A percentile compares a stretch with the other conserved stretches of the same genome.
Conservation (phyloP, 257 asterid species). For the Avicennia marina region DNA sequence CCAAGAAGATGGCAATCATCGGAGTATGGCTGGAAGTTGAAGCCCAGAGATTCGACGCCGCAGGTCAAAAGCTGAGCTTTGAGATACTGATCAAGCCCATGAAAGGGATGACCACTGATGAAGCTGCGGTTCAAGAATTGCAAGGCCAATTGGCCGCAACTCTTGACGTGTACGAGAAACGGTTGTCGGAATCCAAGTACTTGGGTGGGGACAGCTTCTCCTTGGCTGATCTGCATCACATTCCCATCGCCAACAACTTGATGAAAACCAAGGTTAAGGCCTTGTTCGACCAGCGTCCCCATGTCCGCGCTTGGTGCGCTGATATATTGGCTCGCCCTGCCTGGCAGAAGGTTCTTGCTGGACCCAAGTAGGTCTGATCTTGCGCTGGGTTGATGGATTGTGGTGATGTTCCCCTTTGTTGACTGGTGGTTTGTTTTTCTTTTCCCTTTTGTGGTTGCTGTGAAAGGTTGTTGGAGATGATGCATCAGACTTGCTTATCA, state of each 20-base stretch:
- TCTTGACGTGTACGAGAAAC: conserved; percentile 27
- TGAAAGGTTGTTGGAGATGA: no score
- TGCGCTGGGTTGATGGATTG: no score
- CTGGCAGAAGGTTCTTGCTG: not conserved
- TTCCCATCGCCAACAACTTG: not conserved
- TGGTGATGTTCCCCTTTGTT: no score
- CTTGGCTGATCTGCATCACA: conserved; percentile 6
- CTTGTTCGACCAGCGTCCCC: not conserved
- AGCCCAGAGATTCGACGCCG: not conserved
- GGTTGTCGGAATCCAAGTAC: conserved; percentile 20
- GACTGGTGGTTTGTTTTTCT: no score
- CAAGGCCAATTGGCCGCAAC: conserved; percentile 10
- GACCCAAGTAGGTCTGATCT: no score
- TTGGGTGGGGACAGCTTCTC: conserved; percentile 22
- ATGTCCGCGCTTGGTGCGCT: not conserved
- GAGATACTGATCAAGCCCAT: not conserved
- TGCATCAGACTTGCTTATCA: no score
- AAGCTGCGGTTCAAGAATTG: not conserved
- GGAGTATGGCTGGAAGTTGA: conserved; percentile 6
- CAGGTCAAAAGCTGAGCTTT: not conserved
- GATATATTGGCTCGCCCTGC: not conserved
- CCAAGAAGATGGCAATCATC: conserved; percentile 10
- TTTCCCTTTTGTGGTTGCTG: no score
- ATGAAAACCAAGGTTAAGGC: not conserved
- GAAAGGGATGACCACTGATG: not conserved